These are phyloP conservation scores for Eutrema heterophyllum DNA, from an alignment of 345 rosid genomes.

Conservation along the genomic window DNA sequence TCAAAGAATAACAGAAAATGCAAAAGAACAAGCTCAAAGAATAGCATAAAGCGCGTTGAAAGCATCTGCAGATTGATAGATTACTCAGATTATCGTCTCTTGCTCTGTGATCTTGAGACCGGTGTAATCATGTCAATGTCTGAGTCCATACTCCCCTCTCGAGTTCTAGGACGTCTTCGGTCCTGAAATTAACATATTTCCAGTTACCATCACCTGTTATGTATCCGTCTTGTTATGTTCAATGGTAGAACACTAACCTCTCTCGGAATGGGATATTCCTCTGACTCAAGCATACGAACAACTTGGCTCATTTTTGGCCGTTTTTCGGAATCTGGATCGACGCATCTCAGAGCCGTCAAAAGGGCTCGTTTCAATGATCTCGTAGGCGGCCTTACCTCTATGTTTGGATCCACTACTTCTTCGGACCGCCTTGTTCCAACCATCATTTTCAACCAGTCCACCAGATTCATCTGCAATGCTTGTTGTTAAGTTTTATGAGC, in stretches of 20 bases:
- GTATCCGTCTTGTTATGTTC: background rate
- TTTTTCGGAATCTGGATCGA: constrained; percentile 80
- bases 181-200: constrained; percentile 43
- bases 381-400: constrained; percentile 75
- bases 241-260: constrained; percentile 46
- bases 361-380: constrained; percentile 82
- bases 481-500: background rate
- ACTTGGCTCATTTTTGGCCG: constrained; percentile 98
- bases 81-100: constrained; percentile 19
- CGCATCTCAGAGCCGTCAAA: constrained; percentile 87
- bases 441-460: constrained; percentile 99
- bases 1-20: background rate
- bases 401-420: constrained; percentile 85
- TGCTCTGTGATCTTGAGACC: constrained; percentile 61
- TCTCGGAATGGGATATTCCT: constrained; percentile 89
- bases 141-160: constrained; percentile 68
- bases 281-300: constrained; percentile 96
- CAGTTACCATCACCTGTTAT: background rate
- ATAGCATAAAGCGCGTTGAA: background rate
- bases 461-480: constrained; percentile 68
- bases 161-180: constrained; percentile 64
- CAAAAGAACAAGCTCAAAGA: constrained; percentile 18
- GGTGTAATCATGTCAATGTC: constrained; percentile 72
- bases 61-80: background rate
- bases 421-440: constrained; percentile 84